These are phyloP conservation scores for Exutisphaerella laricina DNA, from an alignment of 2,329 filamentous ascomycete species.

Conservation along the genomic window DNA sequence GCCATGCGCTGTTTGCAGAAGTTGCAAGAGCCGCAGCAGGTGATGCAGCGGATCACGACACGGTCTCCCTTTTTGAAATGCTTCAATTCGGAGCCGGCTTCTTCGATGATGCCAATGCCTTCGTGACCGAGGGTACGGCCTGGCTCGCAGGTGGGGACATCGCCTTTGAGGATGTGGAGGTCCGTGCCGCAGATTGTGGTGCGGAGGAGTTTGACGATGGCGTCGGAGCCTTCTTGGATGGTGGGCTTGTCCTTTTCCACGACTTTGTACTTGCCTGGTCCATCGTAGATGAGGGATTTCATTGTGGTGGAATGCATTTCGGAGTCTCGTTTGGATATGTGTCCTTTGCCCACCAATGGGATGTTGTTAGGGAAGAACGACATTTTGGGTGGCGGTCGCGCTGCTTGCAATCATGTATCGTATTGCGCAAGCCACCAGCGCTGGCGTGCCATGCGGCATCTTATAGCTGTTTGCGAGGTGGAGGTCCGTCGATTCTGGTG, in stretches of 20 bases:
- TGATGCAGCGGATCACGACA: conserved; percentile 44
- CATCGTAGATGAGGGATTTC: conserved; percentile 26
- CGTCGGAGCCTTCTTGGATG: conserved; percentile 22
- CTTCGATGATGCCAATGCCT: conserved; percentile 47
- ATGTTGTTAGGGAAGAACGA: background rate
- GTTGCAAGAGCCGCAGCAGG: conserved; percentile 47
- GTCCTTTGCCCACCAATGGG: background rate
- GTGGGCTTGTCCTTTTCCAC: conserved; percentile 24
- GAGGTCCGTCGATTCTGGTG: too few relatives aligned
- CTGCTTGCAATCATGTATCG: background rate
- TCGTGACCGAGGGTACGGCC: conserved; percentile 51
- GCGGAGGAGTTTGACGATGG: conserved; percentile 36
- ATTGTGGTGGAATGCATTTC: conserved; percentile 6
- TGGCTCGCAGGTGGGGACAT: conserved; percentile 45
- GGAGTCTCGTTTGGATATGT: background rate
- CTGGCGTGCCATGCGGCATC: too few relatives aligned
- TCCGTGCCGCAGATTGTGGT: conserved; percentile 37
- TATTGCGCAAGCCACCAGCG: too few relatives aligned
- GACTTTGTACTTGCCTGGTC: conserved; percentile 23
- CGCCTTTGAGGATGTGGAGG: conserved; percentile 51
- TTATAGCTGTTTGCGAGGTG: background rate
- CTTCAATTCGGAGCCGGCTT: conserved; percentile 43
- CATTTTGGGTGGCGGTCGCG: background rate
- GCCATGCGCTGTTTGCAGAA: conserved; percentile 48
- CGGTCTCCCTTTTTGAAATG: conserved; percentile 46